A percentile compares a stretch with the other conserved stretches of the same genome.
Evolutionary conservation across 441 rosid genomes (phyloP).

Genomic region (Adansonia grandidieri): DNA sequence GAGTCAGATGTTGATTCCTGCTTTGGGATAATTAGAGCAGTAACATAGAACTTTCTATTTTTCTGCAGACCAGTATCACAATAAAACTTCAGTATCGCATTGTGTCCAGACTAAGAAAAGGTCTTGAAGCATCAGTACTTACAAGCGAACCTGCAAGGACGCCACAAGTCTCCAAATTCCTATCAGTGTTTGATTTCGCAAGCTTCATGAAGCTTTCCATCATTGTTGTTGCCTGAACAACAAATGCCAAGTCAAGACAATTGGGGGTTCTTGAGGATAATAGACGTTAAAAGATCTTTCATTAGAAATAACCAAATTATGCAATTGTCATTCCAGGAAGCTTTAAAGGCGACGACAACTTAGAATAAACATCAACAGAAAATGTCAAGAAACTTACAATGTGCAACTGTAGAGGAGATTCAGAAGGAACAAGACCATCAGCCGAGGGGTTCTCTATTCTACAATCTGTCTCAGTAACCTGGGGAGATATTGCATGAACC

Average conservation of each 20-base stretch:
- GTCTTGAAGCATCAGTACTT: conserved; percentile 43
- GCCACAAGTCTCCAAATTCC: conserved; percentile 94
- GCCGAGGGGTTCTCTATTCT: conserved; percentile 56
- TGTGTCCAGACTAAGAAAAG: conserved; percentile 17
- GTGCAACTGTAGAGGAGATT: conserved; percentile 86
- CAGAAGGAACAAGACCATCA: conserved; percentile 56
- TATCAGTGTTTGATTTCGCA: conserved; percentile 84
- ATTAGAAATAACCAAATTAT: conserved; percentile 8
- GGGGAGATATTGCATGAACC: conserved; percentile 55
- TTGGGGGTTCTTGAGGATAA: not conserved
- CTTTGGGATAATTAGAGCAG: conserved; percentile 95
- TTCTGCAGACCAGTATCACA: conserved; percentile 56
- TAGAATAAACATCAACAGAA: conserved; percentile 21
- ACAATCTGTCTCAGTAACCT: conserved; percentile 49
- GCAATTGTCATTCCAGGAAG: not conserved
- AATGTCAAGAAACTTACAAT: conserved; percentile 60
- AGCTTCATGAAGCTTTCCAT: conserved; percentile 96
- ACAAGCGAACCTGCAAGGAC: conserved; percentile 96
- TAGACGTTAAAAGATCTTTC: conserved; percentile 23
- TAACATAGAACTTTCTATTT: conserved; percentile 82
- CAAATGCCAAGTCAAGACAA: conserved; percentile 27
- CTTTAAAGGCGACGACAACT: not conserved
- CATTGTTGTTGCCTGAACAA: conserved; percentile 78
- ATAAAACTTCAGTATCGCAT: conserved; percentile 27
- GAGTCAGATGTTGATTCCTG: conserved; percentile 94